Evolutionary conservation across 192 early-diverging fungal genomes (phyloP), one percentile per base, ranked within the genome.

Genomic region (Linnemannia elongata): DNA sequence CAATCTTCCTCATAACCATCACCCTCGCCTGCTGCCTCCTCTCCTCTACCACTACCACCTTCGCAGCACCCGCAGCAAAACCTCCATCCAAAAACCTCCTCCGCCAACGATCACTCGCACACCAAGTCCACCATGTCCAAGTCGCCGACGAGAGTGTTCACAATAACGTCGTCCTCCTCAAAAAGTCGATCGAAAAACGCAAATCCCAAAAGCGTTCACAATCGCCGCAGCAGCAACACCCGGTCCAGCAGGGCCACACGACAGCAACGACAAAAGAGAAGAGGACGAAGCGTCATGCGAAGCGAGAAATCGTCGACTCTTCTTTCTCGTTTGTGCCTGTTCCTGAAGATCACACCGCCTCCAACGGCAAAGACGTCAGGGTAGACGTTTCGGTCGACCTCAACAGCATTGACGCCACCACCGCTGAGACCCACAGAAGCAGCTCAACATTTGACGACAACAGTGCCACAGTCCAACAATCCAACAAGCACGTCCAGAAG

Each of bases 91-190:
- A 69, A 47, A 8, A 17, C 24, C 12, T 13, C 38, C 22, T 27
- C 17, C 74, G 36, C 8, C 80, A 76, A 45, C 52, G 74, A 44
- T 76, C 80, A 1, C 74, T 82, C 30, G 74, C 75, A 3, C 70
- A 82, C 35, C 81, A 82, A 66, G 81, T 82, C 6, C 81, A 82
- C 49, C 81, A 82, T 72, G 81, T 82, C 22, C 81, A 82, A 13
- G n/a, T 82, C 30, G 81, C 52, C 33, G 81, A 82, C 30, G 81
- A 82, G 44, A 77, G 75, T 49, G 75, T 77, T 6, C 81, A 82
- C 42, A 82, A 82, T 49, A 63, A 69, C 0, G 5, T 77, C 22
- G 24, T 72, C 18, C 55, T 82, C 24, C 72, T 82, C 52, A 76
- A 82, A 47, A 82, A 77, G 33, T 82, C 81, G 39, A 72, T 77